Evolutionary conservation across 192 early-diverging fungal genomes (phyloP).

Genomic region (Backusella circina): DNA sequence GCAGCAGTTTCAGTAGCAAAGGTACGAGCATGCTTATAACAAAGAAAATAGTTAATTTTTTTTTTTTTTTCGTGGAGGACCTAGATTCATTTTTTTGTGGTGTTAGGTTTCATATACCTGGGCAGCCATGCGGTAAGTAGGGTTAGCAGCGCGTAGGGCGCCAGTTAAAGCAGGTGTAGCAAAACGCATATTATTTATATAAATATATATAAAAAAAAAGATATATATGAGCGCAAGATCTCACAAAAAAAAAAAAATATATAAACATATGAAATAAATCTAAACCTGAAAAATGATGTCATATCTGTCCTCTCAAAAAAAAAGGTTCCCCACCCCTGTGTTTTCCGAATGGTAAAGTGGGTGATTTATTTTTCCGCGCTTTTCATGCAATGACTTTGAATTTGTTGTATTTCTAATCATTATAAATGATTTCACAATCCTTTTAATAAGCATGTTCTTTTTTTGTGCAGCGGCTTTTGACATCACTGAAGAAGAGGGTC

Average conservation of each 20-base stretch:
- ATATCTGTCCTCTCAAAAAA: not conserved
- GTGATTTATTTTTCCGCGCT: not conserved
- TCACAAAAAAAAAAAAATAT: not conserved
- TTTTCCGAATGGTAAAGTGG: not conserved
- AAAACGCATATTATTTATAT: not conserved
- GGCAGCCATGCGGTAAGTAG: not conserved
- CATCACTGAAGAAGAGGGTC: not conserved
- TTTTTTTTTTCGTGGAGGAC: too few species aligned
- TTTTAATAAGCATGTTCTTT: not conserved
- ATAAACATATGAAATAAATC: not conserved
- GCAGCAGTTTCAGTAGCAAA: not conserved
- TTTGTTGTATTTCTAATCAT: not conserved
- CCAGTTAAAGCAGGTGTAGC: not conserved
- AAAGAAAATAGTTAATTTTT: not conserved
- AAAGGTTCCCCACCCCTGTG: not conserved
- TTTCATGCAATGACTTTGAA: not conserved
- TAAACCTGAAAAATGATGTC: not conserved
- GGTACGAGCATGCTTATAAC: not conserved
- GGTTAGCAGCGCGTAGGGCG: not conserved
- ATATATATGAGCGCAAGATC: not conserved
- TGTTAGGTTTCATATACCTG: not conserved
- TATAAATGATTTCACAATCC: not conserved
- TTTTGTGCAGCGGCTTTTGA: too few species aligned
- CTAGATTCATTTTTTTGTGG: too few species aligned
- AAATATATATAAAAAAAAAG: not conserved